Percentiles rank a stretch among this genome's conserved stretches.
Evolutionary conservation across 1,139 yeast genomes (phyloP).

Genomic region (Taphrina wiesneri): DNA sequence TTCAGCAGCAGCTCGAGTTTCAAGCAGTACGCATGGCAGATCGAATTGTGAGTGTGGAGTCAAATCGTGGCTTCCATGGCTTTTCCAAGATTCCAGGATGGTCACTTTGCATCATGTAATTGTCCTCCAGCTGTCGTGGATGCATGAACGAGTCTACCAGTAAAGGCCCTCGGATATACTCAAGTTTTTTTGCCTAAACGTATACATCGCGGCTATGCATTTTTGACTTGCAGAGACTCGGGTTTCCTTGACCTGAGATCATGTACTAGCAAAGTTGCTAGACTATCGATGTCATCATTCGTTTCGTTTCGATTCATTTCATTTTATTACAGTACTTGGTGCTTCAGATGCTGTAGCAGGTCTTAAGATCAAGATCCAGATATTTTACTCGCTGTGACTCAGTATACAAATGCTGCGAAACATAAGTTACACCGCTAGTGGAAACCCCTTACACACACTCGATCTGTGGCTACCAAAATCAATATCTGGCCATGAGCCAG

Average conservation of each 20-base stretch:
- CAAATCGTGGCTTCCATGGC: no score
- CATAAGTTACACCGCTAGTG: conserved; percentile 1
- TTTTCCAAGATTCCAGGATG: no score
- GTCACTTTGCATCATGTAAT: no score
- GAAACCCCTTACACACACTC: conserved; percentile 1
- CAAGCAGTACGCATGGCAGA: no score
- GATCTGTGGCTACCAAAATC: conserved; percentile 11
- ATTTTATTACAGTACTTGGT: neutral
- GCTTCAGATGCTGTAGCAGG: neutral
- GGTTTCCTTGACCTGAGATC: no score
- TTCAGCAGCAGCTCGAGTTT: no score
- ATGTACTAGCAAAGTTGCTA: neutral
- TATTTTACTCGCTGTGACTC: neutral
- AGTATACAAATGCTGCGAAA: neutral
- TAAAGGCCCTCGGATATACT: no score
- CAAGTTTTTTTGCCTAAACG: no score
- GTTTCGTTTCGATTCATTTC: neutral
- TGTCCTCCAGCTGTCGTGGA: no score
- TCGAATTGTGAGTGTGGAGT: no score
- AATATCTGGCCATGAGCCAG: conserved; percentile 25
- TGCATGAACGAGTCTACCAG: no score
- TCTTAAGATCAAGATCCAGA: neutral
- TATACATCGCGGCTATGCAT: no score
- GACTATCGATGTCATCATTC: neutral
- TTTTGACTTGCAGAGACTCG: neutral